Percentiles rank a stretch among this genome's conserved stretches.
Evolutionary conservation across 2,329 filamentous ascomycete genomes (phyloP).

Genomic region (Xylaria sp.): DNA sequence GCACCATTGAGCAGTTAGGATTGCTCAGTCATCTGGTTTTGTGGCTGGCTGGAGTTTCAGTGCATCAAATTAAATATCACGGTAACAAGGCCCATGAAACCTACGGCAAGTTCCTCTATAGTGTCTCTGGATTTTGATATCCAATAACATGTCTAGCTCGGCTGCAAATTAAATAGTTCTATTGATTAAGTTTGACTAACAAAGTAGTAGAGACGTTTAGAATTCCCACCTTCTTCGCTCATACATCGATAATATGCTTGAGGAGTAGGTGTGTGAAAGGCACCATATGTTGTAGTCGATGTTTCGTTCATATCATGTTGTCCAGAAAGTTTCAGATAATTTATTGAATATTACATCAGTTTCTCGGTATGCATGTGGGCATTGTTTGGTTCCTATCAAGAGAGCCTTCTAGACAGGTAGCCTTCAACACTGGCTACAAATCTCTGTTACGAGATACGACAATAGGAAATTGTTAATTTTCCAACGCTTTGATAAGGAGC

Average conservation of each 20-base stretch:
- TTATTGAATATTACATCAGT: no score
- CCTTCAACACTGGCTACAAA: no score
- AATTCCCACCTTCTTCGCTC: neutral
- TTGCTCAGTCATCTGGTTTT: neutral
- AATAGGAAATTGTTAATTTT: neutral
- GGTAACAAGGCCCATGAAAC: neutral
- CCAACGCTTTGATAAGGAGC: neutral
- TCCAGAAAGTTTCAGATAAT: neutral
- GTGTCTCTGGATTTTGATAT: neutral
- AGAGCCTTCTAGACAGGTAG: no score
- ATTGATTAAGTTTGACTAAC: neutral
- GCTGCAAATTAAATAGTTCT: neutral
- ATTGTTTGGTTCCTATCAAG: no score
- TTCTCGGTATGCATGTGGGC: neutral
- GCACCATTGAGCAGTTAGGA: neutral
- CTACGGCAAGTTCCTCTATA: neutral
- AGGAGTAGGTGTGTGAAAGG: neutral
- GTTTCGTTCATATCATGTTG: neutral
- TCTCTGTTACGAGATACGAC: neutral
- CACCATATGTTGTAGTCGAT: neutral
- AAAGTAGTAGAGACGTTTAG: neutral
- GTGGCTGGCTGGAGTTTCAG: conserved; percentile 3
- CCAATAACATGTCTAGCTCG: neutral
- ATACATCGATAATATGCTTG: neutral
- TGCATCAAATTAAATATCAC: conserved; percentile 12